Percentiles rank a stretch among this genome's conserved stretches.
Conservation (phyloP, 495 filamentous ascomycete species). For the Collariella sp. region DNA sequence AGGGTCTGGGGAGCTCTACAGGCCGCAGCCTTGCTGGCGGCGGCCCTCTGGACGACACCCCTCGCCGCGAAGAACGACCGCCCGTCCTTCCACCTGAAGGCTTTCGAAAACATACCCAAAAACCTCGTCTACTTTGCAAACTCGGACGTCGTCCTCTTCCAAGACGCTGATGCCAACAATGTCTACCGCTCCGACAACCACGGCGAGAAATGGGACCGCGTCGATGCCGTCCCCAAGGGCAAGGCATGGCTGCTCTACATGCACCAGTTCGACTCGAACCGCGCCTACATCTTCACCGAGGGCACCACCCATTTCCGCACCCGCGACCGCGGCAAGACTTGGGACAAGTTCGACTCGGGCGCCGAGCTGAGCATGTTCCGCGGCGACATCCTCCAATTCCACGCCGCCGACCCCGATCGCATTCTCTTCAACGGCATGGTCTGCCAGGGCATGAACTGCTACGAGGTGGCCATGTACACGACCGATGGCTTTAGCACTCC, state of each 20-base stretch:
- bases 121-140: conserved; percentile 79
- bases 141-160: conserved; percentile 65
- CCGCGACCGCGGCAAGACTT: conserved; percentile 66
- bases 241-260: conserved; percentile 50
- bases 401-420: conserved; percentile 70
- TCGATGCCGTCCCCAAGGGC: conserved; percentile 56
- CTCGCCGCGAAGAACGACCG: conserved; percentile 40
- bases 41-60: conserved; percentile 32
- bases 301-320: conserved; percentile 70
- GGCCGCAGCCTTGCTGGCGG: conserved; percentile 35
- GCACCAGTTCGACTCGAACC: conserved; percentile 68
- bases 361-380: conserved; percentile 35
- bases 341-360: conserved; percentile 60
- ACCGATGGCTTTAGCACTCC: conserved; percentile 66
- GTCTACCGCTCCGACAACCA: conserved; percentile 69
- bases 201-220: conserved; percentile 60
- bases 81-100: conserved; percentile 39
- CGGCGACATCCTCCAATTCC: conserved; percentile 57
- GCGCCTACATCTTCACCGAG: conserved; percentile 67
- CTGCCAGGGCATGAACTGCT: conserved; percentile 51
- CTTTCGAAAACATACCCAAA: conserved; percentile 52
- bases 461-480: conserved; percentile 64
- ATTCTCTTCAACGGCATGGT: conserved; percentile 70
- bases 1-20: conserved; percentile 38
- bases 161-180: conserved; percentile 44